These are phyloP conservation scores for Russula compacta DNA, from an alignment of 768 basidiomycete genomes.

Conservation along the genomic window DNA sequence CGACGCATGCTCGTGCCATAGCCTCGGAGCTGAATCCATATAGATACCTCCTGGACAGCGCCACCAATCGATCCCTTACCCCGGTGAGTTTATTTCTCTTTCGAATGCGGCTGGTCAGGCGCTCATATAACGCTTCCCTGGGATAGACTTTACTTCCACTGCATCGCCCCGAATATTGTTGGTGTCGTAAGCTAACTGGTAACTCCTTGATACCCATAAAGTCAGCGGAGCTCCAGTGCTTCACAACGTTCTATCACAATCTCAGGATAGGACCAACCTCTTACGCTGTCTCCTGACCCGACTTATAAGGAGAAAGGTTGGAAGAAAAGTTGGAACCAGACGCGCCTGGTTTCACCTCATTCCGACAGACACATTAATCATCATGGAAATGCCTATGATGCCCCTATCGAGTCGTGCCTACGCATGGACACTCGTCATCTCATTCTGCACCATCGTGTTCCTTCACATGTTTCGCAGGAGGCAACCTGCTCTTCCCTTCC, in stretches of 20 bases:
- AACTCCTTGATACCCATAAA: background rate
- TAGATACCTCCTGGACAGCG: background rate
- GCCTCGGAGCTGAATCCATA: background rate
- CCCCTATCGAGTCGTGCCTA: background rate
- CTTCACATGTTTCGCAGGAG: background rate
- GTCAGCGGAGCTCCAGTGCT: background rate
- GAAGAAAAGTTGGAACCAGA: too few relatives aligned
- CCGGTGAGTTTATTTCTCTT: background rate
- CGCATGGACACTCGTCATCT: background rate
- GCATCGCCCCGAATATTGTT: background rate
- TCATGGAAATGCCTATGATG: background rate
- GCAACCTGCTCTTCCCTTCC: constrained; percentile 11
- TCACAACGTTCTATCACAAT: background rate
- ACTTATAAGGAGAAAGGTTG: too few relatives aligned
- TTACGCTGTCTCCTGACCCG: too few relatives aligned
- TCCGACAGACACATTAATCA: background rate
- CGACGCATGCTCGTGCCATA: background rate
- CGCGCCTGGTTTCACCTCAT: background rate
- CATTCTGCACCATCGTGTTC: background rate
- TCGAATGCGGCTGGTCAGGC: background rate
- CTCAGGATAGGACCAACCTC: too few relatives aligned
- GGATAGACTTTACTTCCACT: background rate
- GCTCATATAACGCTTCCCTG: background rate
- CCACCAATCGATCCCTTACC: background rate
- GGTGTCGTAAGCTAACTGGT: background rate